Evolutionary conservation across 768 basidiomycete species (phyloP), one percentile per base, ranked within the genome.

Genomic region (Serendipita sp.): DNA sequence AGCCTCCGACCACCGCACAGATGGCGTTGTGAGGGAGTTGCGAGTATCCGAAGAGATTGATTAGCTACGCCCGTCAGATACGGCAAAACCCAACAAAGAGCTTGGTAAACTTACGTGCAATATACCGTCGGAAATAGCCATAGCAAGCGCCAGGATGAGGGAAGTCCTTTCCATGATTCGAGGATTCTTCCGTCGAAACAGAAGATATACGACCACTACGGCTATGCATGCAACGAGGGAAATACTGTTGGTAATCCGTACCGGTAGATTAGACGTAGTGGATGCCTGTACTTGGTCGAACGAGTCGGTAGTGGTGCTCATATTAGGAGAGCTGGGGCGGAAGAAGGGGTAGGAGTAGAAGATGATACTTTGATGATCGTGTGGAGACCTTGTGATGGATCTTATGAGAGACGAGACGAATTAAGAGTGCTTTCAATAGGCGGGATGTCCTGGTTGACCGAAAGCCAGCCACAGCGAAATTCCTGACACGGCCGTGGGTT

Each of bases 81-180:
- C 28, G 24, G 34, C 14, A 38, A 38, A n/a, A 38, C 14, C 14
- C 38, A 14, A 5, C 14, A 14, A 14, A 38, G 2, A 14, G 38
- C 5, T 38, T 38, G 14, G 17, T 5, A 7, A n/a, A 42, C 63
- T 42, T 28, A 64, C 63, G 30, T 64, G 63, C 7, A 64, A 42
- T n/a, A 64, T 7, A 11, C 62, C 33, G 22, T 64, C 63, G 14
- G 63, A 30, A 17, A 26, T 48, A 42, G 63, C 61, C 63, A 64
- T 64, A 64, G 61, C 50, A 16, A 60, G 44, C 17, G 42, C 60
- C 16, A 64, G 61, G 34, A 41, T 28, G 17, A 64, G 42, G 16
- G 63, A 64, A 3, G 60, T 44, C 13, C 63, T 30, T 61, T 61
- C 30, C 61, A 64, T 63, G 33, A 64, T 63, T 4, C 63, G 63